Base-by-base conservation (phyloP, 306 rosid genomes). In the Begonia peltatifolia region DNA sequence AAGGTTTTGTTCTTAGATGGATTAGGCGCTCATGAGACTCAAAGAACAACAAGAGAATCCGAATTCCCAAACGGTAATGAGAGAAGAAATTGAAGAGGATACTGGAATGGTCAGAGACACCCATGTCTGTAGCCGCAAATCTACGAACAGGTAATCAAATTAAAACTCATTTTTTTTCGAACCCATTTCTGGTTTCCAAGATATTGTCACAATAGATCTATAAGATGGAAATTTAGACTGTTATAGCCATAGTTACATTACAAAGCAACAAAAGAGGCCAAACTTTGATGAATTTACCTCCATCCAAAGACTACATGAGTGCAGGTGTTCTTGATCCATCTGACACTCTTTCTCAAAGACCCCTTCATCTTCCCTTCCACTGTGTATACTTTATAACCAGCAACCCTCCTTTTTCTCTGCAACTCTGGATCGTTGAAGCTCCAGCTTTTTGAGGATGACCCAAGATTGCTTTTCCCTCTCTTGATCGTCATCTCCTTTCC, bases 301-400 rank as follows among this genome's bases (percentile, higher is more conserved):
- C 84, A 75, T 64, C 85, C 86, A 61, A 81, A 20, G 64, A 79
- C 53, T 17, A 76, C 83, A 55, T 84, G 83, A 5, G 76, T 62
- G 65, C 46, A 87, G 36, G 88, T 84, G 77, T 62, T 81, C 74
- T 84, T 88, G 76, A 88, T 77, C 97, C 96, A 84, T 54, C 67
- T 77, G 44, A 84, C 75, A 69, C 96, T 84, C 70, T 82, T 88
- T 53, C 73, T 75, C 2, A 84, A 55, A 22, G 95, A 81, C 13
- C 94, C 96, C 64, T 88, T 88, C 95, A 88, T 79, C 72, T 81
- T 88, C 14, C 84, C 95, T 59, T 88, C 95, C 12, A 81, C 87
- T 53, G 80, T n/a, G 55, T 88, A 88, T 12, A 83, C 75, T 63
- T 84, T 88, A 54, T 88, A 88, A 2, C 97, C 82, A 52, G 89